phyloP scores from a whole-genome alignment of 176 grass and related monocot genomes.

The Canna indica region DNA sequence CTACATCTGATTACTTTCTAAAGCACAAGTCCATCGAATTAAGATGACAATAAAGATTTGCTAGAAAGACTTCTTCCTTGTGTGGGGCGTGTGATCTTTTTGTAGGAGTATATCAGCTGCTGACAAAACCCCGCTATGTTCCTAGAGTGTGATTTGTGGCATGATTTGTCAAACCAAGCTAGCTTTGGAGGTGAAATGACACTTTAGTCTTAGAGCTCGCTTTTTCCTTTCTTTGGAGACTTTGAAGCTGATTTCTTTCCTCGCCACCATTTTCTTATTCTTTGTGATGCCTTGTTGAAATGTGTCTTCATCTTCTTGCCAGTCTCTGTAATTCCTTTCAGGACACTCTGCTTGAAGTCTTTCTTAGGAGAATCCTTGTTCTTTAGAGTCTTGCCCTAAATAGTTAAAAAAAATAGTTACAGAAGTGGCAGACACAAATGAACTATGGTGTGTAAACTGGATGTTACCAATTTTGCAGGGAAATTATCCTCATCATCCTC shows the following conservation, averaged over 20 bases:
- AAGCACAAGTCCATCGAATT: not conserved
- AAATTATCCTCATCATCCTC: conserved; percentile 58
- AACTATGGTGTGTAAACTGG: not conserved
- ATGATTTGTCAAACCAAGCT: not conserved
- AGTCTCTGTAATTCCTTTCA: conserved; percentile 43
- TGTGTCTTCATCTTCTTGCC: conserved; percentile 60
- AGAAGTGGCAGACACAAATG: not conserved
- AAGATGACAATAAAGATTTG: not conserved
- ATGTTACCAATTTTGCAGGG: conserved; percentile 61
- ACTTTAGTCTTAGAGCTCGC: conserved; percentile 42
- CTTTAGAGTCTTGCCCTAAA: conserved; percentile 63
- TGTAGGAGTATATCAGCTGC: not conserved
- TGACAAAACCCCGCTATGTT: not conserved
- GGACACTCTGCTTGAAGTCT: conserved; percentile 54
- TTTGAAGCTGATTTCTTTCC: conserved; percentile 37
- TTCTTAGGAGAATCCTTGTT: conserved; percentile 50
- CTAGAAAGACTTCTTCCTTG: not conserved
- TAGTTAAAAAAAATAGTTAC: conserved; percentile 6
- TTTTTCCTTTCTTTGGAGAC: conserved; percentile 39
- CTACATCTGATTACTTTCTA: not conserved
- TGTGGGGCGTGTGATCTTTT: not conserved
- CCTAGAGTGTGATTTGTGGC: not conserved
- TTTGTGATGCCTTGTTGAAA: conserved; percentile 50
- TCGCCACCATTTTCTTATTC: conserved; percentile 69
- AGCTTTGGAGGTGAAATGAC: not conserved